These are phyloP conservation scores for Cytospora chrysosperma DNA, from an alignment of 2,329 filamentous ascomycete genomes.

Conservation along the genomic window DNA sequence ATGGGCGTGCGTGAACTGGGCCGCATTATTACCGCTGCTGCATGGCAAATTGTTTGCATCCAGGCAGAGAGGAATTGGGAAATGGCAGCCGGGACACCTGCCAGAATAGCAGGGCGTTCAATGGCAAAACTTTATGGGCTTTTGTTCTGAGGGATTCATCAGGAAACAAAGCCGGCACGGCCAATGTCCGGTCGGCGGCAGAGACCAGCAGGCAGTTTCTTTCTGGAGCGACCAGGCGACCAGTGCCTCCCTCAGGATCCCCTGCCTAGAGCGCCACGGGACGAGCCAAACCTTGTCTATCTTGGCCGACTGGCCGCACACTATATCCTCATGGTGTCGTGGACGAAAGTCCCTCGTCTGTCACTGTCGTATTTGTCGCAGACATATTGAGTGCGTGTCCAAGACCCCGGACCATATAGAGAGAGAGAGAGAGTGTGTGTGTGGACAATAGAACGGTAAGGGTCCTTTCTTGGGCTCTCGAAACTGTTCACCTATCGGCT, in stretches of 20 bases:
- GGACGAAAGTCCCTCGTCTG: conserved; percentile 3
- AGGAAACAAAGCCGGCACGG: conserved; percentile 9
- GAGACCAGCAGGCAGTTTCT: background rate
- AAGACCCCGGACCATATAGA: background rate
- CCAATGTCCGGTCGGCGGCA: conserved; percentile 18
- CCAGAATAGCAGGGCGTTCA: conserved; percentile 10
- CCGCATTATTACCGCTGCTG: conserved; percentile 15
- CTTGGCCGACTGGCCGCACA: background rate
- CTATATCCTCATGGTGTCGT: background rate
- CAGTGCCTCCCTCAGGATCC: conserved; percentile 8
- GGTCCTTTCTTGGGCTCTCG: background rate
- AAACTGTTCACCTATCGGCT: conserved; percentile 5
- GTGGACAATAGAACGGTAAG: conserved; percentile 7
- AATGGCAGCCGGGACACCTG: background rate
- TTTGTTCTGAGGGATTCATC: background rate
- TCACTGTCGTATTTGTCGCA: conserved; percentile 12
- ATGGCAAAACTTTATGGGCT: background rate
- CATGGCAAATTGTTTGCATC: conserved; percentile 9
- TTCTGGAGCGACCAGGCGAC: conserved; percentile 5
- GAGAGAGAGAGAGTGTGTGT: no score
- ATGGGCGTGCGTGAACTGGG: background rate
- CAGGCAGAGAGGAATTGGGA: background rate
- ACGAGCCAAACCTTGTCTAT: background rate
- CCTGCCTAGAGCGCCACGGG: conserved; percentile 2
- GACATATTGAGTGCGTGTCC: background rate